These are phyloP conservation scores for Trichosporon sp. DNA, from an alignment of 1,284 basidiomycete genomes.

Conservation along the genomic window DNA sequence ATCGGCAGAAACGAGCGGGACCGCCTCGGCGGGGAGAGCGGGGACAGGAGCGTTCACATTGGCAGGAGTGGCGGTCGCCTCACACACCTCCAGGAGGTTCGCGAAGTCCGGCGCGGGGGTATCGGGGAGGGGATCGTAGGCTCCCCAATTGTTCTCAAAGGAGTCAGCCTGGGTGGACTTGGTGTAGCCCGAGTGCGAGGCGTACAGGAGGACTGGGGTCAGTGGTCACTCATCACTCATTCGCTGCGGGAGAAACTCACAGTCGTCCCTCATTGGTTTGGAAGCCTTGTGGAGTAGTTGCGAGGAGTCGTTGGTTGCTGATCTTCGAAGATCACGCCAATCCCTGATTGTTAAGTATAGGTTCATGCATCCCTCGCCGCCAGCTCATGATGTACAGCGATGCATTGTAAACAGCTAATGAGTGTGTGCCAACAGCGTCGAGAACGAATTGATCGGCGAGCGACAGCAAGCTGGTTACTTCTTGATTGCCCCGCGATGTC, in stretches of 20 bases:
- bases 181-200: neutral
- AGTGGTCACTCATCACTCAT: neutral
- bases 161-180: neutral
- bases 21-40: neutral
- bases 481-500: neutral
- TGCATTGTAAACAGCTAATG: neutral
- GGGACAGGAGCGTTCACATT: neutral
- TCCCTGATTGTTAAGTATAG: neutral
- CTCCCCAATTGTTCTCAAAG: neutral
- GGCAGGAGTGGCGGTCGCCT: neutral
- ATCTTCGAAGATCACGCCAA: neutral
- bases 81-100: no score
- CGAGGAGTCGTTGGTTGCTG: slow-evolving; percentile 1
- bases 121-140: neutral
- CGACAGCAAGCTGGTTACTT: neutral
- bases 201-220: neutral
- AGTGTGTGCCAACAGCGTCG: neutral
- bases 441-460: neutral
- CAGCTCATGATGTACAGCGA: neutral
- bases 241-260: neutral
- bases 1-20: neutral
- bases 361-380: neutral
- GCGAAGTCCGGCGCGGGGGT: neutral
- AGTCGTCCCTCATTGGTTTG: neutral
- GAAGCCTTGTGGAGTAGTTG: neutral